Base-by-base conservation (phyloP, 2,329 filamentous ascomycete genomes). In the Furcasterigmium furcatum region DNA sequence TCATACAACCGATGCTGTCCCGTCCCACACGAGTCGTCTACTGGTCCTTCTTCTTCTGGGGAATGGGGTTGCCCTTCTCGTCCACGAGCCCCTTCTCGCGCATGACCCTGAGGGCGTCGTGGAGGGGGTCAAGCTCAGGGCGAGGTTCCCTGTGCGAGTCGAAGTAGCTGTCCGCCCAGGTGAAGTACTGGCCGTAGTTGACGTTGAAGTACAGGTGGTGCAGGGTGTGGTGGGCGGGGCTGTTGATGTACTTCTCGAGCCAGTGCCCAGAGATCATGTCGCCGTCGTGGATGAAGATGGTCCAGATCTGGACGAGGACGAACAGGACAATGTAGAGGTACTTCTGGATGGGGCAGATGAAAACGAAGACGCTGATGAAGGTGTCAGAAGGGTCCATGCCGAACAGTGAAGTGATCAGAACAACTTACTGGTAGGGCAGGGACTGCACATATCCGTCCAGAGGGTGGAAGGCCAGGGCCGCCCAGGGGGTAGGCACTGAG, bases 111-210 rank as follows among this genome's bases (percentile, higher is more conserved):
- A 73, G 54, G 2, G 70, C 66, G 3, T 73, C 70, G 52, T 70
- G 66, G 7, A 73, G 64, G 19, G 70, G 70, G 36, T 73, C 70
- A 9, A 73, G 59, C 44, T 65, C 60, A 4, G 69, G 68, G 38
- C 60, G 57, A n/a, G 70, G 70, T n/a, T 65, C 58, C 38, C 66
- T 56, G 58, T 73, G 70, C 12, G 70, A 72, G 53, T 64, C 62
- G 50, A 68, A 73, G 55, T 66, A 71, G 57, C 43, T 63, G 54
- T 72, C 70, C 52, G 67, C 68, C 68, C 68, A 73, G 49, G 70
- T 73, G 50, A 73, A 73, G 57, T 72, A 73, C 57, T 73, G 70
- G 47, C 70, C 70, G 56, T 73, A 73, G 59, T 73, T 73, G 66
- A 68, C 66, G 48, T 66, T 74, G 55, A 74, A 74, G 60, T 72